phyloP scores from a whole-genome alignment of 177 flowering plant species.

The Tripterygium wilfordii region DNA sequence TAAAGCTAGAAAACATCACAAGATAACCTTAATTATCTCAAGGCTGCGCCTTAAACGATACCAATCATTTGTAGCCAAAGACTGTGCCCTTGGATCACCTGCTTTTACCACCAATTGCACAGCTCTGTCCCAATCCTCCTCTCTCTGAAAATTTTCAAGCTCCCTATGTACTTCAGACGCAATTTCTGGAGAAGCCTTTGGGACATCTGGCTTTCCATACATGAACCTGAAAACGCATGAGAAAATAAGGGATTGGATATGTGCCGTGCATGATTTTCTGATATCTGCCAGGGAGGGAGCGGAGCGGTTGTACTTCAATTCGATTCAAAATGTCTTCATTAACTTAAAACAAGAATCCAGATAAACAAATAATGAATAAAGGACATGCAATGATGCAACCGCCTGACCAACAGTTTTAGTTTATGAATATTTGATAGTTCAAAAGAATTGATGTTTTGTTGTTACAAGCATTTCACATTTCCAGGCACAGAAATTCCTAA shows the following conservation, averaged over 20 bases:
- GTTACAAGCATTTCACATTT: background rate
- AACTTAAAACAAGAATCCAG: too few species aligned
- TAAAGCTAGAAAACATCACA: background rate
- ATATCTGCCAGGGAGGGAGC: background rate
- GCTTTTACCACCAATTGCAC: slow-evolving; percentile 77
- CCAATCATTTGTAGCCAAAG: slow-evolving; percentile 80
- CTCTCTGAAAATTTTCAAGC: slow-evolving; percentile 46
- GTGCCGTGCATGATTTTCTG: background rate
- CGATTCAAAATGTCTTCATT: too few species aligned
- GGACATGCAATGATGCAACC: too few species aligned
- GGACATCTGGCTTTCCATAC: slow-evolving; percentile 97
- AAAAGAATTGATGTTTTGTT: background rate
- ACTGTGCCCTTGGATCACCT: slow-evolving; percentile 65
- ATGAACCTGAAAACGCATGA: slow-evolving; percentile 45
- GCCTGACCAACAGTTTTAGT: background rate
- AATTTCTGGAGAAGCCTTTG: slow-evolving; percentile 74
- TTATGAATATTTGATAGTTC: background rate
- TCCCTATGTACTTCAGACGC: slow-evolving; percentile 58
- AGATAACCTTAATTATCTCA: slow-evolving; percentile 81
- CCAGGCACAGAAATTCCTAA: background rate
- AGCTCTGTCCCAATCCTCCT: slow-evolving; percentile 84
- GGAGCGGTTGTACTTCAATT: too few species aligned
- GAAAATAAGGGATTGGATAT: background rate
- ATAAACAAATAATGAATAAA: too few species aligned
- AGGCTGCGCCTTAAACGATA: slow-evolving; percentile 82